A percentile compares a stretch with the other conserved stretches of the same genome.
Evolutionary conservation across 805 yeast species (phyloP).

Genomic region (Hermanozyma aechmeae): DNA sequence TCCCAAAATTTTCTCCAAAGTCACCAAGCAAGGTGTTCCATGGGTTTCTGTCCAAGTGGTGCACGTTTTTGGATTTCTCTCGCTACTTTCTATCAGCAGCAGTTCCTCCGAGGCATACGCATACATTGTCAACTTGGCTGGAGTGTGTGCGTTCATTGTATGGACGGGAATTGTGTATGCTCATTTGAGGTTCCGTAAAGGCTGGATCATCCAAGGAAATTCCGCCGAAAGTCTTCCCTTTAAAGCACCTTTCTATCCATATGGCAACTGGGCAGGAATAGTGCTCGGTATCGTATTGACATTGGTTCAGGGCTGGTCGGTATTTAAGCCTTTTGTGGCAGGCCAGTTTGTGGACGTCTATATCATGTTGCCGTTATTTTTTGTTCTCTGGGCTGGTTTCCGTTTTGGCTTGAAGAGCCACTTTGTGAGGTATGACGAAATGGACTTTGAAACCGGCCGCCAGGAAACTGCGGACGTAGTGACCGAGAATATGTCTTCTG

Average conservation of each 20-base stretch:
- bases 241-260: constrained; percentile 11
- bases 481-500: too few relatives aligned
- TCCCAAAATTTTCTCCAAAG: constrained; percentile 4
- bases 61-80: constrained; percentile 11
- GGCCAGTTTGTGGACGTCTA: constrained; percentile 13
- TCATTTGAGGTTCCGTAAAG: constrained; percentile 12
- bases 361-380: constrained; percentile 8
- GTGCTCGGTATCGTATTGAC: constrained; percentile 9
- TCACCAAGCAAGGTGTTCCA: constrained; percentile 7
- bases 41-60: constrained; percentile 6
- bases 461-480: constrained; percentile 2
- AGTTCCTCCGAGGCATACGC: constrained; percentile 10
- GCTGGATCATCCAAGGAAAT: constrained; percentile 12
- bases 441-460: constrained; percentile 4
- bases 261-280: constrained; percentile 7
- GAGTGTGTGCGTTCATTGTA: constrained; percentile 13
- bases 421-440: constrained; percentile 1
- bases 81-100: constrained; percentile 10
- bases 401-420: constrained; percentile 2
- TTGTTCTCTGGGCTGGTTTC: constrained; percentile 3
- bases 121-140: constrained; percentile 12
- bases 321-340: constrained; percentile 12
- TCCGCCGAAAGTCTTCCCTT: constrained; percentile 7
- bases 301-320: constrained; percentile 15
- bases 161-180: constrained; percentile 14